Conservation (phyloP, 495 filamentous ascomycete genomes). For the Aspergillus funiculosus region DNA sequence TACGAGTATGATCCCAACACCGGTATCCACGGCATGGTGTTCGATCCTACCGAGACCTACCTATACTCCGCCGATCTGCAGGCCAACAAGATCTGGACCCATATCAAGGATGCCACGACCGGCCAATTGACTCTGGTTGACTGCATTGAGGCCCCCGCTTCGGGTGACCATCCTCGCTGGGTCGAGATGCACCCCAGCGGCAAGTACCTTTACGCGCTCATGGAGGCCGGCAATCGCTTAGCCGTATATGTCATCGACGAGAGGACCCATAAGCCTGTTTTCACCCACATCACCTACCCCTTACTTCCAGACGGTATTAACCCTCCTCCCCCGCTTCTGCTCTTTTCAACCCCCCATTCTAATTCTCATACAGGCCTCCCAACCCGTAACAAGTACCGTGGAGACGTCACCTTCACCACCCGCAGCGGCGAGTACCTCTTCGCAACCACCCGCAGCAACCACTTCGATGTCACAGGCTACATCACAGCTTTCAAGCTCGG, state of each 20-base stretch:
- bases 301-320: constrained; percentile 68
- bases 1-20: constrained; percentile 68
- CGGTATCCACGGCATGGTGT: constrained; percentile 85
- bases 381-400: constrained; percentile 57
- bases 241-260: constrained; percentile 76
- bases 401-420: constrained; percentile 68
- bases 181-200: constrained; percentile 71
- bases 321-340: no score
- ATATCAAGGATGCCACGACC: constrained; percentile 59
- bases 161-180: constrained; percentile 76
- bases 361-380: constrained; percentile 39
- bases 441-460: constrained; percentile 73
- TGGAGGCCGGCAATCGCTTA: constrained; percentile 78
- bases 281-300: constrained; percentile 69
- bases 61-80: constrained; percentile 80
- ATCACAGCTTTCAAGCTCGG: constrained; percentile 70
- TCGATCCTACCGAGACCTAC: constrained; percentile 76
- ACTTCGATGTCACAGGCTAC: constrained; percentile 69
- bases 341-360: constrained; percentile 60
- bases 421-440: constrained; percentile 64
- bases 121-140: constrained; percentile 63
- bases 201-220: constrained; percentile 74
- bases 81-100: constrained; percentile 82
- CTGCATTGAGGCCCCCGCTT: constrained; percentile 60
- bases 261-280: constrained; percentile 70